A percentile compares a stretch with the other conserved stretches of the same genome.
Conservation (phyloP, 495 filamentous ascomycete genomes). For the Tuber microsphaerosporum region DNA sequence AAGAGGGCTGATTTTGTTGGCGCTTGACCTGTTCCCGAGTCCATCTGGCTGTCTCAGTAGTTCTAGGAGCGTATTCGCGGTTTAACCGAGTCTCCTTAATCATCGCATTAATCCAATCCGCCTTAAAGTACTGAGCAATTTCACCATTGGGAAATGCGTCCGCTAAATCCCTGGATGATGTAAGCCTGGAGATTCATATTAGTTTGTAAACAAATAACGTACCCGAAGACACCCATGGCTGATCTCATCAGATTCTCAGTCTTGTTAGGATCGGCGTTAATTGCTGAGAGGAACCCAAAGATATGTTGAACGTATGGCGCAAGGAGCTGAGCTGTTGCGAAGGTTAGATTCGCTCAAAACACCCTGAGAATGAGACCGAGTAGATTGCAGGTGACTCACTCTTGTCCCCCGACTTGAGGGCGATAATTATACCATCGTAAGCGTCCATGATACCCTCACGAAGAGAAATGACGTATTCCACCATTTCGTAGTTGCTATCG, state of each 20-base stretch:
- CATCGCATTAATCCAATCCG: constrained; percentile 80
- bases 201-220: constrained; percentile 42
- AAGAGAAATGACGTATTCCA: constrained; percentile 88
- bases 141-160: constrained; percentile 90
- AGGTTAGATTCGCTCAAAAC: constrained; percentile 27
- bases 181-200: constrained; percentile 43
- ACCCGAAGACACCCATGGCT: constrained; percentile 95
- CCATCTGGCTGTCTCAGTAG: constrained; percentile 92
- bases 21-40: constrained; percentile 94
- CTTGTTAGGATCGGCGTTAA: constrained; percentile 72
- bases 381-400: constrained; percentile 49
- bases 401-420: constrained; percentile 75
- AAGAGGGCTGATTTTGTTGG: constrained; percentile 49
- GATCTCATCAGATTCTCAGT: constrained; percentile 87
- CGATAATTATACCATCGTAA: constrained; percentile 90
- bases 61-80: constrained; percentile 71
- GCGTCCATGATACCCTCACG: constrained; percentile 98
- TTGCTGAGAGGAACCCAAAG: constrained; percentile 76
- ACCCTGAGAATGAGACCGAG: background rate
- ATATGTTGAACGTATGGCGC: constrained; percentile 75
- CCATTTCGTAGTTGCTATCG: constrained; percentile 66
- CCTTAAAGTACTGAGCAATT: constrained; percentile 70
- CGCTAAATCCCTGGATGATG: constrained; percentile 66
- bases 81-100: constrained; percentile 81
- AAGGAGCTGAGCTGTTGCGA: constrained; percentile 56